Percentiles rank a stretch among this genome's conserved stretches.
Evolutionary conservation across 495 filamentous ascomycete species (phyloP).

Genomic region (Neurospora tetraspora): DNA sequence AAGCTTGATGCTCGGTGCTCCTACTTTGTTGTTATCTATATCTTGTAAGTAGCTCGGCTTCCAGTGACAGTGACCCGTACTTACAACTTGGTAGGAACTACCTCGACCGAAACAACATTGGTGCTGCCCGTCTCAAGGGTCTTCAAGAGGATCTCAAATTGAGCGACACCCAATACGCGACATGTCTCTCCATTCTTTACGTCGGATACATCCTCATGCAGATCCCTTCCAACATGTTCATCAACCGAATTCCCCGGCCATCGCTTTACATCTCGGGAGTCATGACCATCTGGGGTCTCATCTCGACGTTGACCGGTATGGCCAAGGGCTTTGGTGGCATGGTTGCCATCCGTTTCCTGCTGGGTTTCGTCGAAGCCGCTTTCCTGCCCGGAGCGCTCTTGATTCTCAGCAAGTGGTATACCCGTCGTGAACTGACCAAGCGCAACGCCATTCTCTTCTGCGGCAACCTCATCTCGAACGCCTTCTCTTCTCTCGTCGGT

Average conservation of each 20-base stretch:
- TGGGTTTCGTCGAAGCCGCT: constrained; percentile 49
- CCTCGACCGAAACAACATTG: constrained; percentile 54
- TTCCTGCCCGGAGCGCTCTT: constrained; percentile 37
- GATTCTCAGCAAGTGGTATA: constrained; percentile 49
- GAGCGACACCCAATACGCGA: constrained; percentile 29
- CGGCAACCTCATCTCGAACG: constrained; percentile 49
- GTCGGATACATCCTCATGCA: constrained; percentile 48
- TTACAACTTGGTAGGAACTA: constrained; percentile 40
- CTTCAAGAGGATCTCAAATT: constrained; percentile 34
- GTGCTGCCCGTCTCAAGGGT: constrained; percentile 36
- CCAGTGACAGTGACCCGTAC: too few relatives aligned
- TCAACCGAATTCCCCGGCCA: constrained; percentile 30
- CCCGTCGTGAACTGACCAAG: constrained; percentile 37
- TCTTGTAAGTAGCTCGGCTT: constrained; percentile 32
- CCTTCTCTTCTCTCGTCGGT: constrained; percentile 51
- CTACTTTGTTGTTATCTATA: constrained; percentile 47
- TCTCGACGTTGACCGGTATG: constrained; percentile 50
- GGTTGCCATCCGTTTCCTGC: constrained; percentile 53
- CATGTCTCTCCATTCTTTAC: constrained; percentile 33
- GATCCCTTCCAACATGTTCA: constrained; percentile 31
- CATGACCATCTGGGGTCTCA: constrained; percentile 61
- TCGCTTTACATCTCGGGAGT: constrained; percentile 38
- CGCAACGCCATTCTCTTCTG: constrained; percentile 53
- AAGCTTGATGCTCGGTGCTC: constrained; percentile 34
- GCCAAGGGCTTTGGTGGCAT: constrained; percentile 51